Evolutionary conservation across 495 filamentous ascomycete genomes (phyloP).

Genomic region (Penicillium coffeae): DNA sequence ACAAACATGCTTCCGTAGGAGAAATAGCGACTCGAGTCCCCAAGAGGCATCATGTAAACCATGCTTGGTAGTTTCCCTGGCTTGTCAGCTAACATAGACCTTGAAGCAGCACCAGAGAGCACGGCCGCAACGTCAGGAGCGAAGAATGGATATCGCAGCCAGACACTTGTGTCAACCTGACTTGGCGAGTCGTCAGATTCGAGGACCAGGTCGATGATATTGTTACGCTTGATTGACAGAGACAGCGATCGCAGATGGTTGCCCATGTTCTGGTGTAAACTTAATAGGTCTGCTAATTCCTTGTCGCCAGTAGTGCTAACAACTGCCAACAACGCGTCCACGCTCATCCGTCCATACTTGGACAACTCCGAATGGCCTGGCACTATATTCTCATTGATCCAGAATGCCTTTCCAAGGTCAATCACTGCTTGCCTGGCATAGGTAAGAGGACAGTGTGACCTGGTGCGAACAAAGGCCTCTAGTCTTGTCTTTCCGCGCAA

Average conservation of each 20-base stretch:
- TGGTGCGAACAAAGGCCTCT: constrained; percentile 64
- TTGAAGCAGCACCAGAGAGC: constrained; percentile 57
- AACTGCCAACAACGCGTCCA: constrained; percentile 41
- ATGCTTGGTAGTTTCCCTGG: constrained; percentile 41
- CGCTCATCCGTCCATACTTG: constrained; percentile 42
- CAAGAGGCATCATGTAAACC: constrained; percentile 66
- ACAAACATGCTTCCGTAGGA: constrained; percentile 71
- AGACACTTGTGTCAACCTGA: constrained; percentile 68
- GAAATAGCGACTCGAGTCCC: constrained; percentile 65
- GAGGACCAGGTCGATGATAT: constrained; percentile 58
- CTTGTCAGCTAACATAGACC: constrained; percentile 41
- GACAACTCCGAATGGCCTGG: constrained; percentile 49
- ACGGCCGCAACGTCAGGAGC: constrained; percentile 62
- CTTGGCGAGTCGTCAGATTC: constrained; percentile 51
- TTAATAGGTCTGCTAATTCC: constrained; percentile 44
- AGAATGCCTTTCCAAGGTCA: constrained; percentile 77
- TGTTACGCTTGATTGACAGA: constrained; percentile 77
- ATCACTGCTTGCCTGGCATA: constrained; percentile 63
- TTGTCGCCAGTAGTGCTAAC: constrained; percentile 46
- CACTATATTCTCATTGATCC: constrained; percentile 68
- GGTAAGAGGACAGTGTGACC: constrained; percentile 32
- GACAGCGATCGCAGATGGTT: constrained; percentile 67
- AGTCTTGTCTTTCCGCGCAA: constrained; percentile 68
- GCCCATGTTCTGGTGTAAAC: constrained; percentile 51
- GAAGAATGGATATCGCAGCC: constrained; percentile 67